A percentile compares a stretch with the other conserved stretches of the same genome.
phyloP scores from a whole-genome alignment of 2,329 filamentous ascomycete genomes.

The Trichoderma simmonsii region DNA sequence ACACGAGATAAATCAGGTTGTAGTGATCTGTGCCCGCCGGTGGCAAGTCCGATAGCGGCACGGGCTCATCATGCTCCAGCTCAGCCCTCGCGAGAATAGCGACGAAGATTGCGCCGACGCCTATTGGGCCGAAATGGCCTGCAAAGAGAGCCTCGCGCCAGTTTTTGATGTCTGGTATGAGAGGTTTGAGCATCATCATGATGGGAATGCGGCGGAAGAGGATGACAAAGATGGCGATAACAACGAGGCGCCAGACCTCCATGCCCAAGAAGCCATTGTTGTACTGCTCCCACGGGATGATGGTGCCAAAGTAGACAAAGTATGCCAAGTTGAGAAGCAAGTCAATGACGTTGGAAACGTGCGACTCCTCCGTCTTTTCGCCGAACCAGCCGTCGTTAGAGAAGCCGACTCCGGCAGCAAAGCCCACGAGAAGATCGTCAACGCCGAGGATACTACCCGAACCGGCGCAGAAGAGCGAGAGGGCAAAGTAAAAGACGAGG shows the following conservation, averaged over 20 bases:
- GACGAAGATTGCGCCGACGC: conserved; percentile 93
- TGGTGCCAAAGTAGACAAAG: conserved; percentile 96
- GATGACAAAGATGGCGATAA: conserved; percentile 89
- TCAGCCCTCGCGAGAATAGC: conserved; percentile 92
- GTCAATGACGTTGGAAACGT: conserved; percentile 99
- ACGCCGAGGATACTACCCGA: conserved; percentile 87
- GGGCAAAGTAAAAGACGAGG: conserved; percentile 95
- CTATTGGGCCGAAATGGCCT: conserved; percentile 95
- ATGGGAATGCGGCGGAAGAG: conserved; percentile 94
- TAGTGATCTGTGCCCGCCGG: conserved; percentile 55
- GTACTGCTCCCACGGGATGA: conserved; percentile 93
- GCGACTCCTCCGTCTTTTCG: conserved; percentile 96
- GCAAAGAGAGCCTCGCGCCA: conserved; percentile 97
- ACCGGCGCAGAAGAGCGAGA: conserved; percentile 92
- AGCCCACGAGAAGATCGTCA: conserved; percentile 92
- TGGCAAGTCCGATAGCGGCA: conserved; percentile 66
- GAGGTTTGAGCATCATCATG: conserved; percentile 85
- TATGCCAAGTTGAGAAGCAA: conserved; percentile 94
- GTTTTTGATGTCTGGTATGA: conserved; percentile 96
- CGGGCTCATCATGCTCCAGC: conserved; percentile 70
- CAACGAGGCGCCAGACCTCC: conserved; percentile 84
- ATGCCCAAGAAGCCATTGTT: conserved; percentile 73
- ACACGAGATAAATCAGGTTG: conserved; percentile 78
- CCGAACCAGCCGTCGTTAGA: conserved; percentile 99
- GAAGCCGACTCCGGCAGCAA: conserved; percentile 95